phyloP scores from a whole-genome alignment of 2,329 filamentous ascomycete species.

The Fusarium sp. region DNA sequence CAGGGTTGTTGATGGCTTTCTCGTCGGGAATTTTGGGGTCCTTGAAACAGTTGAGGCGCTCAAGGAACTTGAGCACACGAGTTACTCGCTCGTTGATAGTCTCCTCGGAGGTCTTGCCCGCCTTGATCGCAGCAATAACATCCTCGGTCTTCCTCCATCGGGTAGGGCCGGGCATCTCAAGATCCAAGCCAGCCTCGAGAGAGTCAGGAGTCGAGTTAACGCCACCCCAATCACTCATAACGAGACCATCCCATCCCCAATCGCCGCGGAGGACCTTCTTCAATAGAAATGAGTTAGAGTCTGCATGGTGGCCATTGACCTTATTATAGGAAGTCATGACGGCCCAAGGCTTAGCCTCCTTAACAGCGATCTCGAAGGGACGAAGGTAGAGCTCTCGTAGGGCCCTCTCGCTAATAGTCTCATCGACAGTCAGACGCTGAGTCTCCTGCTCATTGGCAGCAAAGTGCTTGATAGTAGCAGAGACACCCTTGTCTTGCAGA shows the following conservation, averaged over 20 bases:
- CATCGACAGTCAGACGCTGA: conserved; percentile 49
- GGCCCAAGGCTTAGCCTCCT: conserved; percentile 59
- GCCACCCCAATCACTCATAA: conserved; percentile 59
- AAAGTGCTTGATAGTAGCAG: conserved; percentile 62
- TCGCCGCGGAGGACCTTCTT: conserved; percentile 60
- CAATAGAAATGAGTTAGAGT: conserved; percentile 48
- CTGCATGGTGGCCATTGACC: conserved; percentile 60
- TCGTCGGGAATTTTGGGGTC: conserved; percentile 50
- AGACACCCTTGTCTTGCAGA: conserved; percentile 58
- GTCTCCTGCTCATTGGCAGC: conserved; percentile 60
- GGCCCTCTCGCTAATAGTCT: conserved; percentile 47
- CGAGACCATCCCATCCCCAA: conserved; percentile 59
- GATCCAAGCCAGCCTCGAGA: conserved; percentile 52
- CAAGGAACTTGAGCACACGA: conserved; percentile 50
- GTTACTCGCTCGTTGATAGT: conserved; percentile 52
- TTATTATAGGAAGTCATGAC: conserved; percentile 55
- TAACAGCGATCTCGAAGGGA: conserved; percentile 60
- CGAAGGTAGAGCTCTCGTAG: conserved; percentile 53
- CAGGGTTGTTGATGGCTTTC: conserved; percentile 52
- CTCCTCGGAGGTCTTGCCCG: conserved; percentile 50
- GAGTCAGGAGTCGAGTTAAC: conserved; percentile 54
- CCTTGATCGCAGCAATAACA: conserved; percentile 52
- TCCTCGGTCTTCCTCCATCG: conserved; percentile 50
- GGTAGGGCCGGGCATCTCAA: conserved; percentile 58
- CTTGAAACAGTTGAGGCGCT: conserved; percentile 51